These are phyloP conservation scores for Jamesozyma rosinii DNA, from an alignment of 805 yeast genomes.

Conservation along the genomic window DNA sequence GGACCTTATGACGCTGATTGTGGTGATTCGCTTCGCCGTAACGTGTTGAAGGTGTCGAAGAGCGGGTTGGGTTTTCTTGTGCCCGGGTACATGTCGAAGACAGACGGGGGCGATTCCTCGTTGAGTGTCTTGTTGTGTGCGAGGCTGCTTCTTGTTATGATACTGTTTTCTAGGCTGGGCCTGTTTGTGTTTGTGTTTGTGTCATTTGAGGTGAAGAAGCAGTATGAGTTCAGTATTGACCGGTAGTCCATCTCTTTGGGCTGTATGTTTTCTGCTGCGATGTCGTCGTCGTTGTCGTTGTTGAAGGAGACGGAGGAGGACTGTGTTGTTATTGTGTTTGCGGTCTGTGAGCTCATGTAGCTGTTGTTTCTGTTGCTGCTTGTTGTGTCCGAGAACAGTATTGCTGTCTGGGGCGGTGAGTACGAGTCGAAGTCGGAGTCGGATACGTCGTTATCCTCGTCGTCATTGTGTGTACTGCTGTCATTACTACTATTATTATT, in stretches of 20 bases:
- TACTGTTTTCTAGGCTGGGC: neutral
- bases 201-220: constrained; percentile 3
- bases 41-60: neutral
- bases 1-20: neutral
- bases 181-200: neutral
- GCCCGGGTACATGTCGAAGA: neutral
- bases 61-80: no score
- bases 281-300: neutral
- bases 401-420: neutral
- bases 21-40: neutral
- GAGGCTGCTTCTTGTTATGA: neutral
- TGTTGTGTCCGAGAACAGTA: neutral
- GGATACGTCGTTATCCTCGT: neutral
- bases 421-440: neutral
- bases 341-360: neutral
- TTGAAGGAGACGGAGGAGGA: neutral
- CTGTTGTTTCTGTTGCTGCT: neutral
- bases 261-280: neutral
- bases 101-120: neutral
- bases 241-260: constrained; percentile 4
- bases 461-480: neutral
- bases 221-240: constrained; percentile 4
- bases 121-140: neutral
- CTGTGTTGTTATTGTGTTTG: constrained; percentile 1
- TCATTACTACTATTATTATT: neutral